A percentile compares a stretch with the other conserved stretches of the same genome.
Conservation (phyloP, 2,329 filamentous ascomycete genomes). For the Microdochium trichocladiopsis region DNA sequence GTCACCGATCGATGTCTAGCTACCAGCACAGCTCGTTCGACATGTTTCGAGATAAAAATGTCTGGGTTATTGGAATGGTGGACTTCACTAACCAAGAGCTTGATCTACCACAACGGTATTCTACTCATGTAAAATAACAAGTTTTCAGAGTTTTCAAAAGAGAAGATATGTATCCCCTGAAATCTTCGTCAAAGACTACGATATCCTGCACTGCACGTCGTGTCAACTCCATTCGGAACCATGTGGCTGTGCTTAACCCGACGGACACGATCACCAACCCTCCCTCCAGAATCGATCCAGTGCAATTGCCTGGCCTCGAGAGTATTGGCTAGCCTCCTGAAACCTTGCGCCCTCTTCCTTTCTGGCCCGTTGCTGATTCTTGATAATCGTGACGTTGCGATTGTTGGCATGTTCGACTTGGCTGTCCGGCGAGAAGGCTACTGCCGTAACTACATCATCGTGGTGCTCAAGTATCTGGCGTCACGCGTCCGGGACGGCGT, state of each 20-base stretch:
- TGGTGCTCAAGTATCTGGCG: too few species aligned
- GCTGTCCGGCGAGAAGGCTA: too few species aligned
- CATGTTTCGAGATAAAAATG: background rate
- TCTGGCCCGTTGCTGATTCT: background rate
- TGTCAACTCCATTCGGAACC: background rate
- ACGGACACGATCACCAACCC: background rate
- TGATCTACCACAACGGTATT: background rate
- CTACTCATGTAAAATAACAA: background rate
- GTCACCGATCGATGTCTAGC: background rate
- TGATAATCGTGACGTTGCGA: background rate
- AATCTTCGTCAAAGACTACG: background rate
- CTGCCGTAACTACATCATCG: too few species aligned
- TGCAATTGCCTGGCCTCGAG: background rate
- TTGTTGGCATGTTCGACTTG: background rate
- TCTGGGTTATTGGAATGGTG: background rate
- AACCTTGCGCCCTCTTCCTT: background rate
- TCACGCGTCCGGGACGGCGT: too few species aligned
- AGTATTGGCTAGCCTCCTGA: background rate
- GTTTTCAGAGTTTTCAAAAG: background rate
- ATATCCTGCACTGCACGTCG: background rate
- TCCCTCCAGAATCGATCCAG: background rate
- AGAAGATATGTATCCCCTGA: background rate
- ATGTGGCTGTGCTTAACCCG: background rate
- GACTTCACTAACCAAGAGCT: background rate
- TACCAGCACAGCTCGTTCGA: background rate